phyloP scores from a whole-genome alignment of 208 protist species.

The Porcisia deanei region DNA sequence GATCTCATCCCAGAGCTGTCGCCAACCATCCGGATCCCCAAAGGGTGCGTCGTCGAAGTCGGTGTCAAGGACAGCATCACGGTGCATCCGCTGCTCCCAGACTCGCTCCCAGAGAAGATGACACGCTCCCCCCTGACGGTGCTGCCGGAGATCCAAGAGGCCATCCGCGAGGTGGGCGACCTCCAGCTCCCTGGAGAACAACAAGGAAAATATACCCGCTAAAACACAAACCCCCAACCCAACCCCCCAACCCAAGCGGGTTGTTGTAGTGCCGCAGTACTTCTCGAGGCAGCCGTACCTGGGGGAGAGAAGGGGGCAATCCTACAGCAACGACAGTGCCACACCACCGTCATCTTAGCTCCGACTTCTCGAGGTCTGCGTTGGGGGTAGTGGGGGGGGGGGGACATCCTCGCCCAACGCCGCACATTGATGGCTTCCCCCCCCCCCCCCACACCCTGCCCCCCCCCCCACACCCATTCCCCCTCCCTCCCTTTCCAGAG shows the following conservation, averaged over 20 bases:
- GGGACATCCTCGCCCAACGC: neutral
- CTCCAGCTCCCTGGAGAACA: conserved; percentile 1
- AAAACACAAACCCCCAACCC: neutral
- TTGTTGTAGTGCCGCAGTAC: neutral
- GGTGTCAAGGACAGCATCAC: conserved; percentile 74
- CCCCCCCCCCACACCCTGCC: neutral
- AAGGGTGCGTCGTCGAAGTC: conserved; percentile 77
- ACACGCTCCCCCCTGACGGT: conserved; percentile 22
- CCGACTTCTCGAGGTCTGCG: neutral
- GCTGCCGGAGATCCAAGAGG: conserved; percentile 30
- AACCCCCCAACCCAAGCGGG: neutral
- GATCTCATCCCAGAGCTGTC: conserved; percentile 81
- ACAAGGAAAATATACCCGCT: neutral
- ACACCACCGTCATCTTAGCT: no score
- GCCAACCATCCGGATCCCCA: conserved; percentile 63
- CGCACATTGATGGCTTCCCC: no score
- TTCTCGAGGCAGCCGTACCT: neutral
- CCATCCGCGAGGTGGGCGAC: conserved; percentile 15
- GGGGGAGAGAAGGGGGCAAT: no score
- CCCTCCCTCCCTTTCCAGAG: neutral
- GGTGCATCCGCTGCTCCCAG: conserved; percentile 64
- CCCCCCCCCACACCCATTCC: neutral
- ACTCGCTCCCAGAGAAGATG: conserved; percentile 32
- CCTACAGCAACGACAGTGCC: no score
- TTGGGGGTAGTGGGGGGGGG: neutral